Percentiles rank a stretch among this genome's conserved stretches.
These are phyloP conservation scores for Fusarium napiforme DNA, from an alignment of 2,329 filamentous ascomycete species.

Conservation along the genomic window DNA sequence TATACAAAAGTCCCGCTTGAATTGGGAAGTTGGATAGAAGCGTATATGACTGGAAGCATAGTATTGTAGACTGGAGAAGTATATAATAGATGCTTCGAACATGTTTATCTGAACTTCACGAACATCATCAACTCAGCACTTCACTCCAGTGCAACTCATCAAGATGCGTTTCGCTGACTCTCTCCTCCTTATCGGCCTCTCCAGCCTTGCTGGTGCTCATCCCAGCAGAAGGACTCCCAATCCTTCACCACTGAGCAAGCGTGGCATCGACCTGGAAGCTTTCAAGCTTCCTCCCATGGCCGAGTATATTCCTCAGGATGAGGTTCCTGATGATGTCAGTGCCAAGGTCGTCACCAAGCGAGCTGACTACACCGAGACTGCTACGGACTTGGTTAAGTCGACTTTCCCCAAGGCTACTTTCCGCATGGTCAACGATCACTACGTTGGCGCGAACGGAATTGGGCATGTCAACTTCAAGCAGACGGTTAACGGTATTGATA, in stretches of 20 bases:
- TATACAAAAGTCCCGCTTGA: slow-evolving; percentile 16
- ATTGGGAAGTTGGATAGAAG: slow-evolving; percentile 17
- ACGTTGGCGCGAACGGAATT: slow-evolving; percentile 65
- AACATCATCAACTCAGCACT: background rate
- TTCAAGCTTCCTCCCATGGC: slow-evolving; percentile 48
- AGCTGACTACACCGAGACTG: slow-evolving; percentile 56
- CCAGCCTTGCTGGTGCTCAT: slow-evolving; percentile 50
- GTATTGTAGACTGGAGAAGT: background rate
- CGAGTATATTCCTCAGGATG: slow-evolving; percentile 42
- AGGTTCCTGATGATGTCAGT: slow-evolving; percentile 36
- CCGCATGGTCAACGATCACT: slow-evolving; percentile 63
- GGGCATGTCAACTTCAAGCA: slow-evolving; percentile 70
- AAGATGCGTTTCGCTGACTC: slow-evolving; percentile 47
- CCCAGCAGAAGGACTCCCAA: slow-evolving; percentile 44
- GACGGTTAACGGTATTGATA: slow-evolving; percentile 66
- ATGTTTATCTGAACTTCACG: background rate
- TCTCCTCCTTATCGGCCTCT: slow-evolving; percentile 48
- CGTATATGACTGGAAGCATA: background rate
- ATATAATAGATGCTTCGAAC: background rate
- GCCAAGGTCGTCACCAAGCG: slow-evolving; percentile 40
- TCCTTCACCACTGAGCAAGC: slow-evolving; percentile 39
- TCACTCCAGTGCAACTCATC: background rate
- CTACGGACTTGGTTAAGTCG: slow-evolving; percentile 56
- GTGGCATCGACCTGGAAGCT: slow-evolving; percentile 48
- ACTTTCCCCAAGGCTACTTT: slow-evolving; percentile 55